Percentiles rank a stretch among this genome's conserved stretches.
These are phyloP conservation scores for Acacia concinna DNA, from an alignment of 331 rosid species.

Conservation along the genomic window DNA sequence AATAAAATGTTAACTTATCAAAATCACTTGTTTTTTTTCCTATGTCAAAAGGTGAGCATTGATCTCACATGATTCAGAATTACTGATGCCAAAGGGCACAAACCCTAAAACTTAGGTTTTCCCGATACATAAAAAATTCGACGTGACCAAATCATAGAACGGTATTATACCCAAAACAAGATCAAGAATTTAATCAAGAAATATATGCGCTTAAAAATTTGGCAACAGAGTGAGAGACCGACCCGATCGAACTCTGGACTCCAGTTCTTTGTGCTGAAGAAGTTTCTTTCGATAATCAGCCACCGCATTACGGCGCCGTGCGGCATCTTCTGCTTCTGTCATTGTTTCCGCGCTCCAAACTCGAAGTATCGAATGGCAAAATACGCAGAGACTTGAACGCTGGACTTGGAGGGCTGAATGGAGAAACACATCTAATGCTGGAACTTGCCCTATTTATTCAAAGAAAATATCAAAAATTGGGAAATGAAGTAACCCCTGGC, in stretches of 20 bases:
- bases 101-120: slow-evolving; percentile 36
- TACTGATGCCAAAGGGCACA: background rate
- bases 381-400: background rate
- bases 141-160: background rate
- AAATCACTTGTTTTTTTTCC: background rate
- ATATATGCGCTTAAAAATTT: background rate
- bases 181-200: background rate
- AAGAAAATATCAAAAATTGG: background rate
- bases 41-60: background rate
- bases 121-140: background rate
- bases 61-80: background rate
- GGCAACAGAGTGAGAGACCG: slow-evolving; percentile 14
- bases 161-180: background rate
- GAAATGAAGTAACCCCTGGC: background rate
- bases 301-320: slow-evolving; percentile 59
- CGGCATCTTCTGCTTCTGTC: slow-evolving; percentile 66
- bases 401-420: background rate
- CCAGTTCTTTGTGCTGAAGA: slow-evolving; percentile 84
- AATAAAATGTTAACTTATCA: background rate
- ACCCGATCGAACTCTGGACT: slow-evolving; percentile 86
- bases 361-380: background rate
- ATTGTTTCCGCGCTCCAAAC: slow-evolving; percentile 27
- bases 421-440: background rate
- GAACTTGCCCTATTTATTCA: background rate
- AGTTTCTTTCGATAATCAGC: slow-evolving; percentile 76